These are phyloP conservation scores for Colletotrichum musicola DNA, from an alignment of 2,329 filamentous ascomycete genomes.

Conservation along the genomic window DNA sequence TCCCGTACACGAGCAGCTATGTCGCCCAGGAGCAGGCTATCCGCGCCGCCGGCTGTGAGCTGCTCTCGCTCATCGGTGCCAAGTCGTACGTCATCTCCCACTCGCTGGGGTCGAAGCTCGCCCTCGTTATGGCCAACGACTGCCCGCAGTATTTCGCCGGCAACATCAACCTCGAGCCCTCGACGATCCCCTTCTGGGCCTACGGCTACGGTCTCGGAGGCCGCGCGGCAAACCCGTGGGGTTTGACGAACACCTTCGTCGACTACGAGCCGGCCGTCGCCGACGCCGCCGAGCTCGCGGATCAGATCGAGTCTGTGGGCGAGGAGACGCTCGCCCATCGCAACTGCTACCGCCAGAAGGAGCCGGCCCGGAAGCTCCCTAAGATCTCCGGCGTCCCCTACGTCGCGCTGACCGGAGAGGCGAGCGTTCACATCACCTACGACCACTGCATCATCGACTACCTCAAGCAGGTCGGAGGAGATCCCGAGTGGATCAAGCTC, in stretches of 20 bases:
- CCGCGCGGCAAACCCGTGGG: constrained; percentile 43
- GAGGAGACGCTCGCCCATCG: constrained; percentile 40
- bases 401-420: constrained; percentile 61
- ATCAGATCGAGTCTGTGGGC: constrained; percentile 42
- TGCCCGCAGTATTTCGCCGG: constrained; percentile 46
- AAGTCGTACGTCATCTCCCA: constrained; percentile 48
- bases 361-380: constrained; percentile 52
- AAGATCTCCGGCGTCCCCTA: constrained; percentile 61
- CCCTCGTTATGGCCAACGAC: constrained; percentile 48
- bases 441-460: constrained; percentile 66
- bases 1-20: constrained; percentile 49
- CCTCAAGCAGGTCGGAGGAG: constrained; percentile 60
- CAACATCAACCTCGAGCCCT: constrained; percentile 49
- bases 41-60: constrained; percentile 43
- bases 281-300: constrained; percentile 42
- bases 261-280: constrained; percentile 46
- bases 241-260: constrained; percentile 46
- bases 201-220: constrained; percentile 41
- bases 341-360: constrained; percentile 46
- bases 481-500: constrained; percentile 58
- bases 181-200: constrained; percentile 45
- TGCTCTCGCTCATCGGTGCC: constrained; percentile 43
- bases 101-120: constrained; percentile 45
- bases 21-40: constrained; percentile 41
- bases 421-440: constrained; percentile 64